phyloP scores from a whole-genome alignment of 768 basidiomycete genomes.

The Cystobasidiopsis lactophilus region DNA sequence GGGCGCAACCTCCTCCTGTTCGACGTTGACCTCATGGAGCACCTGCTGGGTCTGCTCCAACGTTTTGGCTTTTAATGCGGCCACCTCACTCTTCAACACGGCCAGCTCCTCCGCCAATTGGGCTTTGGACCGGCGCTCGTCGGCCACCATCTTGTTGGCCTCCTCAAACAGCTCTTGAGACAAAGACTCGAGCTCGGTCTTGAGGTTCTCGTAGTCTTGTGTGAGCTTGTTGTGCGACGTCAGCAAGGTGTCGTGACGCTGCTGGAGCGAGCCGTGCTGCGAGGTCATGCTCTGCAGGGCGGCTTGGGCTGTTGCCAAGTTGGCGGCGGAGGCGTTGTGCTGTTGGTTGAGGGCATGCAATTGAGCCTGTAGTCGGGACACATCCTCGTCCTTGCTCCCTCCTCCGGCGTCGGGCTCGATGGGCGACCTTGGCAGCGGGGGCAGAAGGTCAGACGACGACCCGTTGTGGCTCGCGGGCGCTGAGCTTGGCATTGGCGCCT shows the following conservation, averaged over 20 bases:
- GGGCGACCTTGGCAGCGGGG: not conserved
- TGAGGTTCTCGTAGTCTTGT: conserved; percentile 36
- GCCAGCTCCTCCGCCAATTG: conserved; percentile 17
- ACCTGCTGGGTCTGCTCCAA: no score
- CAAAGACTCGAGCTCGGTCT: conserved; percentile 85
- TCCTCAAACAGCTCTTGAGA: conserved; percentile 72
- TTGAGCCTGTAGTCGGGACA: not conserved
- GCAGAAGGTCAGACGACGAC: not conserved
- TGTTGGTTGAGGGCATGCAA: not conserved
- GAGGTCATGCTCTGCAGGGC: not conserved
- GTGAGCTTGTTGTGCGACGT: not conserved
- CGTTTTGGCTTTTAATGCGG: conserved; percentile 4
- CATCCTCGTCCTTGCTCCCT: not conserved
- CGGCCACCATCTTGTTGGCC: conserved; percentile 95
- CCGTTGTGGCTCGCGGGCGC: not conserved
- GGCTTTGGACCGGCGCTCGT: conserved; percentile 48
- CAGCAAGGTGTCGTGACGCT: not conserved
- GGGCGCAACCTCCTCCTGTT: no score
- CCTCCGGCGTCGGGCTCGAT: not conserved
- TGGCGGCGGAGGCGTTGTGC: not conserved
- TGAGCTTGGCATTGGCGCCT: not conserved
- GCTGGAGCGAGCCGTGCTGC: not conserved
- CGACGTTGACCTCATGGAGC: no score
- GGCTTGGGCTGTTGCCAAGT: not conserved
- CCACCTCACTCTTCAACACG: conserved; percentile 14